These are phyloP conservation scores for Fusarium xyrophilum DNA, from an alignment of 2,329 filamentous ascomycete species.

Conservation along the genomic window DNA sequence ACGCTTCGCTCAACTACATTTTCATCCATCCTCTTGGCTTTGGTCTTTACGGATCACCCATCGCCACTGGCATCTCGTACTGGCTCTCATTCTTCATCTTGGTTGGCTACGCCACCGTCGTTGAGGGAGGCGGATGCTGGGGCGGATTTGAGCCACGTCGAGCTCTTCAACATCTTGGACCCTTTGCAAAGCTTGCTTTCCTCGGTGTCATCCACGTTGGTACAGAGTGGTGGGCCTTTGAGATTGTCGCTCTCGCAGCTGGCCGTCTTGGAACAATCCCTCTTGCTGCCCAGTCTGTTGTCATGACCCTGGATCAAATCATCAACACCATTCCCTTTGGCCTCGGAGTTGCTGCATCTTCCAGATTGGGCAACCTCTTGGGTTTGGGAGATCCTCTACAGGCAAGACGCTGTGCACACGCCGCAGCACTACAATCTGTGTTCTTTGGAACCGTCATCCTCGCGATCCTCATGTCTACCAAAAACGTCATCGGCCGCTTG, in stretches of 20 bases:
- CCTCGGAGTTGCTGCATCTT: constrained; percentile 79
- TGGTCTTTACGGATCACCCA: constrained; percentile 78
- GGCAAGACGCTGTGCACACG: constrained; percentile 75
- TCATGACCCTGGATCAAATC: constrained; percentile 88
- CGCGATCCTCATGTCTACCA: constrained; percentile 71
- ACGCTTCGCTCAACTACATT: constrained; percentile 79
- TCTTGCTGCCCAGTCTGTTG: constrained; percentile 82
- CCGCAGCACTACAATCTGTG: constrained; percentile 75
- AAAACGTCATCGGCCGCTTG: constrained; percentile 75
- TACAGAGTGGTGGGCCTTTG: constrained; percentile 95
- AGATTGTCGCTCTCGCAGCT: constrained; percentile 84
- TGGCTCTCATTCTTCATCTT: constrained; percentile 83
- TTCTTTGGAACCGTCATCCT: constrained; percentile 72
- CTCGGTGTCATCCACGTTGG: constrained; percentile 84
- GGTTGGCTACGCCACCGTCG: constrained; percentile 73
- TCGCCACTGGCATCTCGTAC: constrained; percentile 85
- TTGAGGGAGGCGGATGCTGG: constrained; percentile 79
- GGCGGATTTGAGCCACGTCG: constrained; percentile 70
- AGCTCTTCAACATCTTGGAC: constrained; percentile 70
- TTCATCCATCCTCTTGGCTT: constrained; percentile 76
- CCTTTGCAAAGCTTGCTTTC: constrained; percentile 76
- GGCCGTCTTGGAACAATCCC: constrained; percentile 80
- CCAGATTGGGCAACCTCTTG: constrained; percentile 80
- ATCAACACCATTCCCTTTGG: constrained; percentile 89
- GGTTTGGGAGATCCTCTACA: constrained; percentile 71